These are phyloP conservation scores for Spergularia marina DNA, from an alignment of 148 eudicot species.

Conservation along the genomic window DNA sequence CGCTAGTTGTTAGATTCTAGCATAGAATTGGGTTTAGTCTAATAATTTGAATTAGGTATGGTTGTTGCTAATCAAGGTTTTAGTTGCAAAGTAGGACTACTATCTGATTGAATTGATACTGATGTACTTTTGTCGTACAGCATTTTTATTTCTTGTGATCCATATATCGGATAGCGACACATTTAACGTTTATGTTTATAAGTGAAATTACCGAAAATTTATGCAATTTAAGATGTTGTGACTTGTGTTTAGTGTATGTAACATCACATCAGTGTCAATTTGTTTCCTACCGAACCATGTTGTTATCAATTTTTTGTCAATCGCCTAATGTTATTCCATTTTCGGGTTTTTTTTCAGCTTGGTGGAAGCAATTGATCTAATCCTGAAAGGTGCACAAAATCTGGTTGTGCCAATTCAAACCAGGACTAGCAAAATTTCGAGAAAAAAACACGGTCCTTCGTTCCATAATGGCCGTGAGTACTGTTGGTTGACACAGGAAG, in stretches of 20 bases:
- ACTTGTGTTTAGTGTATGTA: neutral
- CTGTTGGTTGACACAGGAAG: constrained; percentile 87
- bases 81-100: constrained; percentile 1
- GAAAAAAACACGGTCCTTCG: constrained; percentile 37
- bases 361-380: constrained; percentile 68
- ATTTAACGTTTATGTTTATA: too few relatives aligned
- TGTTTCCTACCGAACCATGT: constrained; percentile 6
- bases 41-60: neutral
- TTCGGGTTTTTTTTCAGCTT: constrained; percentile 41
- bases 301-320: neutral
- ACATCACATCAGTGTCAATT: neutral
- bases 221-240: neutral
- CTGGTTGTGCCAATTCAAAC: constrained; percentile 67
- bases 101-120: neutral
- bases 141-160: too few relatives aligned
- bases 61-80: constrained; percentile 5
- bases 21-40: neutral
- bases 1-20: neutral
- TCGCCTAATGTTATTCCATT: neutral
- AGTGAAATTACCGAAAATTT: too few relatives aligned
- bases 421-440: constrained; percentile 22
- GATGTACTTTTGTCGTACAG: too few relatives aligned
- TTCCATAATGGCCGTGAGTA: constrained; percentile 52
- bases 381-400: constrained; percentile 72
- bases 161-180: too few relatives aligned